Evolutionary conservation across 441 rosid genomes (phyloP).

Genomic region (Euphorbia schlechtendalii): DNA sequence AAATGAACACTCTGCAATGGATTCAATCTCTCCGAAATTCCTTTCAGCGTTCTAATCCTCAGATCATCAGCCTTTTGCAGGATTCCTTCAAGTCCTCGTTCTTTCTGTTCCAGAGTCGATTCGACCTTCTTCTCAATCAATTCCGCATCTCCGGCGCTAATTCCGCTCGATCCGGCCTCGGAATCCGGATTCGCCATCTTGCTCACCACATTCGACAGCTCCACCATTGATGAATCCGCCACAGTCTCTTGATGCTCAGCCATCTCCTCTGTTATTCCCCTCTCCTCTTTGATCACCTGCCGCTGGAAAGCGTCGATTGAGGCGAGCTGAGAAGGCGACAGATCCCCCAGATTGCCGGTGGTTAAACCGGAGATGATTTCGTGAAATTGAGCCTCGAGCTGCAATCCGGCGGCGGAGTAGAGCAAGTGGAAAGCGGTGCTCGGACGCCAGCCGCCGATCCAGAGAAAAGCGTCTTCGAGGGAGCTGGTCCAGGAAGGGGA

Average conservation of each 20-base stretch:
- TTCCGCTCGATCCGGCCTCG: background rate
- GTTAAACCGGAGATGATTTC: conserved; percentile 28
- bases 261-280: conserved; percentile 27
- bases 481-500: conserved; percentile 39
- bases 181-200: background rate
- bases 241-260: conserved; percentile 36
- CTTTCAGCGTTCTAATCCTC: conserved; percentile 32
- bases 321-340: conserved; percentile 27
- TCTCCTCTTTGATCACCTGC: conserved; percentile 29
- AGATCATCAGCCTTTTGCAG: conserved; percentile 32
- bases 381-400: conserved; percentile 28
- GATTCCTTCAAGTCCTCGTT: background rate
- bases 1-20: conserved; percentile 40
- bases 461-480: conserved; percentile 31
- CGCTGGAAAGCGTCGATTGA: conserved; percentile 28
- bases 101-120: background rate
- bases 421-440: conserved; percentile 44
- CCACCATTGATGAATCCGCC: conserved; percentile 20
- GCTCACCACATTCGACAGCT: conserved; percentile 12
- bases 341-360: conserved; percentile 32
- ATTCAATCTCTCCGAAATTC: conserved; percentile 24
- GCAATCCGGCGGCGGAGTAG: conserved; percentile 40
- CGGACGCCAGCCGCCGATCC: conserved; percentile 41
- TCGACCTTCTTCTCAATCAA: conserved; percentile 16
- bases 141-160: background rate